These are phyloP conservation scores for Lepidium didymum DNA, from an alignment of 345 rosid genomes.

Conservation along the genomic window DNA sequence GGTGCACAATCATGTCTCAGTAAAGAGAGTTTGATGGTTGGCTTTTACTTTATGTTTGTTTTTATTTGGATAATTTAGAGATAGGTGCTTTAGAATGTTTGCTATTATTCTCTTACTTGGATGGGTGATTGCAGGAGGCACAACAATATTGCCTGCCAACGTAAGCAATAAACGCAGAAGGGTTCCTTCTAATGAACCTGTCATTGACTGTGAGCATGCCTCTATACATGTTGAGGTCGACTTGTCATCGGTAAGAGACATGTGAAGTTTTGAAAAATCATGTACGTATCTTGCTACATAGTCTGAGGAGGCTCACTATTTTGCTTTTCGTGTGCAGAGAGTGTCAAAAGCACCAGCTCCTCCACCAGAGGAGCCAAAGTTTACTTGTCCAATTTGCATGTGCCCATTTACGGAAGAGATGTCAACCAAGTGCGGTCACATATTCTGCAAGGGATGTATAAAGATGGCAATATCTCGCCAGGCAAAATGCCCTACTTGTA, in stretches of 20 bases:
- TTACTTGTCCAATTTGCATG: slow-evolving; percentile 92
- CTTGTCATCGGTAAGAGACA: not conserved
- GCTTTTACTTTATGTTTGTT: not conserved
- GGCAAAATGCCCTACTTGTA: slow-evolving; percentile 83
- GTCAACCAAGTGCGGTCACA: slow-evolving; percentile 96
- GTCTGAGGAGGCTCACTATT: not conserved
- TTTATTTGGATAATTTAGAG: not conserved
- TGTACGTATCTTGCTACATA: not conserved
- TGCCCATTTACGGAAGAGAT: slow-evolving; percentile 68
- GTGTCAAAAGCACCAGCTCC: slow-evolving; percentile 31
- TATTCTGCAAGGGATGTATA: slow-evolving; percentile 87
- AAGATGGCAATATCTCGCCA: slow-evolving; percentile 56
- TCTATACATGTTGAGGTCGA: not conserved
- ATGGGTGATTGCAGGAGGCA: slow-evolving; percentile 9
- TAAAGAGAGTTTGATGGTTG: not conserved
- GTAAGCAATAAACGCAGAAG: slow-evolving; percentile 23
- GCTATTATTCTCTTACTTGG: not conserved
- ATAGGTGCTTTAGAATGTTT: not conserved
- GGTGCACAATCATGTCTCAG: not conserved
- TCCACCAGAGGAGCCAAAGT: slow-evolving; percentile 74
- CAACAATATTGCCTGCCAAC: slow-evolving; percentile 11
- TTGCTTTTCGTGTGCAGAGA: not conserved
- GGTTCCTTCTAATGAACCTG: slow-evolving; percentile 20
- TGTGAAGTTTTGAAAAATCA: not conserved
- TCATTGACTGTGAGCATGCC: slow-evolving; percentile 24